phyloP scores from a whole-genome alignment of 805 yeast species.

The Candida methanosorbosa region DNA sequence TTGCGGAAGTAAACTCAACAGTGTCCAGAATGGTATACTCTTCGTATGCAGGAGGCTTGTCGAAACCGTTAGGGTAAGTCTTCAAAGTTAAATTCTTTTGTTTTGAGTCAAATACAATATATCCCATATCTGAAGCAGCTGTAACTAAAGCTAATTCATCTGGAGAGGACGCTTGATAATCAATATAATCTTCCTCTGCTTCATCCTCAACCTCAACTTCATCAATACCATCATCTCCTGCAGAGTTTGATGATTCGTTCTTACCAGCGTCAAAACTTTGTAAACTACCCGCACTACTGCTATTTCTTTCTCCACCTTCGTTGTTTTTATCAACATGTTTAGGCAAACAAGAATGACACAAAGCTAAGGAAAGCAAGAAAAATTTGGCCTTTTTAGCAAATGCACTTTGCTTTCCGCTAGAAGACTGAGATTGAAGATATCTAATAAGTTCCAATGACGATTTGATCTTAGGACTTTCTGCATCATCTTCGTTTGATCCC shows the following conservation, averaged over 20 bases:
- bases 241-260: neutral
- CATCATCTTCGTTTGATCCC: neutral
- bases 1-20: constrained; percentile 76
- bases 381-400: constrained; percentile 70
- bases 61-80: constrained; percentile 79
- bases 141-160: constrained; percentile 90
- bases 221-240: constrained; percentile 6
- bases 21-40: constrained; percentile 68
- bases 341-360: constrained; percentile 89
- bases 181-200: constrained; percentile 39
- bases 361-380: constrained; percentile 71
- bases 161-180: constrained; percentile 92
- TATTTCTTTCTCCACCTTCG: constrained; percentile 1
- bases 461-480: constrained; percentile 27
- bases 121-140: constrained; percentile 95
- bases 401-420: too few species aligned
- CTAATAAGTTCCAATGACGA: constrained; percentile 60
- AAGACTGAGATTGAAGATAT: constrained; percentile 66
- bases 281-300: constrained; percentile 15
- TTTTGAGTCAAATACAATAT: constrained; percentile 64
- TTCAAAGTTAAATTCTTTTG: constrained; percentile 55
- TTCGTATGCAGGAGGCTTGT: constrained; percentile 52
- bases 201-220: constrained; percentile 6
- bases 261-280: constrained; percentile 3
- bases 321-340: constrained; percentile 27